Percentiles rank a stretch among this genome's conserved stretches.
Evolutionary conservation across 192 early-diverging fungal species (phyloP).

Genomic region (Chytriomyces sp.): DNA sequence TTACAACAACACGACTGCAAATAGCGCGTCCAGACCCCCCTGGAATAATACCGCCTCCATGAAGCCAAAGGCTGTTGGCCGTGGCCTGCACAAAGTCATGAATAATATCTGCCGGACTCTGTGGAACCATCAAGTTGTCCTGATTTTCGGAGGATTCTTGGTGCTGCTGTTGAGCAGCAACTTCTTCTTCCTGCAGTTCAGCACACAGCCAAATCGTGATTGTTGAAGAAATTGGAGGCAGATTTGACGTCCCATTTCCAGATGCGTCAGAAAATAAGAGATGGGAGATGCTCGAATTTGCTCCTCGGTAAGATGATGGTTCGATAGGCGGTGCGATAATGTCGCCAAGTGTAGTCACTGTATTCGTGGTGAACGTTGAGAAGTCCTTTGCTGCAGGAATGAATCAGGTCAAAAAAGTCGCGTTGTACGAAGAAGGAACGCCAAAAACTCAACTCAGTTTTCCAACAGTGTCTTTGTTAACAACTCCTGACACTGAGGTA

Average conservation of each 20-base stretch:
- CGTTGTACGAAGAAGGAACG: neutral
- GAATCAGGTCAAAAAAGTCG: neutral
- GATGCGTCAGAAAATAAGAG: slow-evolving; percentile 24
- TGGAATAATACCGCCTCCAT: slow-evolving; percentile 34
- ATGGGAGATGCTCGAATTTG: slow-evolving; percentile 24
- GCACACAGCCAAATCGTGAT: slow-evolving; percentile 52
- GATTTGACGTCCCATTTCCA: neutral
- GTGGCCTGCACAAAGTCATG: slow-evolving; percentile 55
- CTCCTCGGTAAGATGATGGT: slow-evolving; percentile 6
- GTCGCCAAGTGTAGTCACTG: slow-evolving; percentile 45
- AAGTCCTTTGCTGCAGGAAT: slow-evolving; percentile 41
- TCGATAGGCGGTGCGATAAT: slow-evolving; percentile 51
- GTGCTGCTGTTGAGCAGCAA: slow-evolving; percentile 3
- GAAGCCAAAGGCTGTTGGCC: slow-evolving; percentile 48
- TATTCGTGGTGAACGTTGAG: slow-evolving; percentile 37
- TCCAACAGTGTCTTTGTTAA: slow-evolving; percentile 49
- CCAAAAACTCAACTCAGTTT: slow-evolving; percentile 41
- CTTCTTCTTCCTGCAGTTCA: slow-evolving; percentile 30
- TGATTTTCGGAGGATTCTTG: neutral
- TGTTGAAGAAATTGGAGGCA: slow-evolving; percentile 30
- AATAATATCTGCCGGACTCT: slow-evolving; percentile 36
- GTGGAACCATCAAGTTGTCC: slow-evolving; percentile 13
- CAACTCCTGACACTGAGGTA: slow-evolving; percentile 24
- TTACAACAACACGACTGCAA: slow-evolving; percentile 45
- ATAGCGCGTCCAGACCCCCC: slow-evolving; percentile 30